A percentile compares a stretch with the other conserved stretches of the same genome.
Conservation (phyloP, 192 early-diverging fungal genomes). For the Ambispora gerdemannii region DNA sequence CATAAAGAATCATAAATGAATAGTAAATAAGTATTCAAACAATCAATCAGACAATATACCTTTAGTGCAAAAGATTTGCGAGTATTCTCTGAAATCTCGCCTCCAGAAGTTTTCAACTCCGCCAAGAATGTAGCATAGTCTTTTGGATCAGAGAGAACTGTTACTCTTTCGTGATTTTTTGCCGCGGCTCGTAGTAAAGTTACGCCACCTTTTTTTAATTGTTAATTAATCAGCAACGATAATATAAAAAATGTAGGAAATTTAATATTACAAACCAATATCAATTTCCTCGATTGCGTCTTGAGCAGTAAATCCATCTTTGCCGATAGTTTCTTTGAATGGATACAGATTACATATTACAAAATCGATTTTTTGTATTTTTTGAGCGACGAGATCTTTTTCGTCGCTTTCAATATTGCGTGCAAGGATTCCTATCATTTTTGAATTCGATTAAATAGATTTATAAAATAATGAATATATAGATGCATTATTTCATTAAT, state of each 20-base stretch:
- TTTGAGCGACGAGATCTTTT: constrained; percentile 79
- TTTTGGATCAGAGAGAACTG: constrained; percentile 86
- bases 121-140: constrained; percentile 81
- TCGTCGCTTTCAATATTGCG: constrained; percentile 81
- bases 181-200: constrained; percentile 97
- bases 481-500: too few relatives aligned
- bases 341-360: constrained; percentile 99
- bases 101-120: constrained; percentile 64
- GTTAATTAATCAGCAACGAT: neutral
- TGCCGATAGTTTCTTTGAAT: constrained; percentile 91
- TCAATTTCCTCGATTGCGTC: constrained; percentile 98
- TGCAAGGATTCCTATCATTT: constrained; percentile 73
- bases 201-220: constrained; percentile 71
- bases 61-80: constrained; percentile 85
- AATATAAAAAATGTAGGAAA: constrained; percentile 3
- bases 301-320: constrained; percentile 83
- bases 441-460: neutral
- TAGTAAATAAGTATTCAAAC: neutral
- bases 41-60: constrained; percentile 19
- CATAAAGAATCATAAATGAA: neutral
- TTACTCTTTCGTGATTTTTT: constrained; percentile 96
- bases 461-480: constrained; percentile 17
- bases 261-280: constrained; percentile 62
- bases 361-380: constrained; percentile 90
- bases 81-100: constrained; percentile 62